phyloP scores from a whole-genome alignment of 1,284 basidiomycete species.

The Naganishia albida region DNA sequence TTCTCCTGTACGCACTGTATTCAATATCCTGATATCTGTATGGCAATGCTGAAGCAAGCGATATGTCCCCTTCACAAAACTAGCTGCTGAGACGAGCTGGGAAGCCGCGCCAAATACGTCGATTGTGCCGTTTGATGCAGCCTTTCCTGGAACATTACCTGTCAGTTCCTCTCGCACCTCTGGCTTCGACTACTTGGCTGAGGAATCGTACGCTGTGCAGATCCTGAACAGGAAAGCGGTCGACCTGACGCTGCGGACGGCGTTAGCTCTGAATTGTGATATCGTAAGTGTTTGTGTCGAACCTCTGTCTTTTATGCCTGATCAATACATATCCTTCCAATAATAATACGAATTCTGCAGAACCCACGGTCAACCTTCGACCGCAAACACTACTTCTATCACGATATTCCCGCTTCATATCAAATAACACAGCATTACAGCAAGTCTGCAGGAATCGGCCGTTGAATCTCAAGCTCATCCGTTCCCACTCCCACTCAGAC shows the following conservation, averaged over 20 bases:
- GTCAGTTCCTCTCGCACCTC: constrained; percentile 57
- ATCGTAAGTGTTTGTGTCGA: constrained; percentile 54
- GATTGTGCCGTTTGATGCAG: constrained; percentile 83
- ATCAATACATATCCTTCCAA: not conserved
- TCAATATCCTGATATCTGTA: constrained; percentile 14
- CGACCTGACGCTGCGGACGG: constrained; percentile 75
- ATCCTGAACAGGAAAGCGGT: constrained; percentile 77
- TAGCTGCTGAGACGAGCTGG: constrained; percentile 57
- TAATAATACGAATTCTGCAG: constrained; percentile 33
- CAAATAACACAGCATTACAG: constrained; percentile 96
- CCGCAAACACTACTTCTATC: constrained; percentile 97
- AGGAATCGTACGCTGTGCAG: constrained; percentile 53
- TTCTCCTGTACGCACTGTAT: constrained; percentile 70
- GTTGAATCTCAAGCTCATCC: not conserved
- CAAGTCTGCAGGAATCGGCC: constrained; percentile 47
- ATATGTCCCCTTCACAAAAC: not conserved
- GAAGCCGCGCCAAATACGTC: constrained; percentile 68
- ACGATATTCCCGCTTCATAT: constrained; percentile 89
- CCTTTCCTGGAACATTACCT: constrained; percentile 89
- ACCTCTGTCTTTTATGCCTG: not conserved
- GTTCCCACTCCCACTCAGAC: constrained; percentile 55
- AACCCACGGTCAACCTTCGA: constrained; percentile 82
- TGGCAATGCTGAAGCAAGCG: not conserved
- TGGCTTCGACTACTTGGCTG: not conserved
- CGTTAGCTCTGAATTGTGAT: constrained; percentile 73